These are phyloP conservation scores for Crucihimalaya himalaica DNA, from an alignment of 345 rosid species.

Conservation along the genomic window DNA sequence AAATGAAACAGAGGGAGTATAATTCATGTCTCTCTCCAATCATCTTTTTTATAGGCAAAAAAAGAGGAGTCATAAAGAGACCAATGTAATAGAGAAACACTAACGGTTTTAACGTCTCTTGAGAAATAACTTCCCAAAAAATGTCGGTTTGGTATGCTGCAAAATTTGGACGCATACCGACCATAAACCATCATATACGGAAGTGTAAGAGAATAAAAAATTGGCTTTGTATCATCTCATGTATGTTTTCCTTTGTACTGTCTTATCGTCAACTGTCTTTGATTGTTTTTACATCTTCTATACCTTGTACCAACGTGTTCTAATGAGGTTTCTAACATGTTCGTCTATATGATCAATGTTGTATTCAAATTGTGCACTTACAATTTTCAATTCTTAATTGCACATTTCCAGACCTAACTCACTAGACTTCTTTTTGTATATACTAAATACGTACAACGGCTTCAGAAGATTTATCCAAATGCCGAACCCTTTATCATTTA, in stretches of 20 bases:
- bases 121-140: no score
- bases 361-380: conserved; percentile 12
- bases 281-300: neutral
- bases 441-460: neutral
- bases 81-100: no score
- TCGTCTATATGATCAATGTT: neutral
- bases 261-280: conserved; percentile 12
- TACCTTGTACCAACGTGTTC: conserved; percentile 28
- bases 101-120: no score
- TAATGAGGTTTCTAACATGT: conserved; percentile 4
- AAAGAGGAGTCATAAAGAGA: no score
- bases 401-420: conserved; percentile 7
- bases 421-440: neutral
- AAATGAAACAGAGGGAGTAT: no score
- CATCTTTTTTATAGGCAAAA: no score
- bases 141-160: no score
- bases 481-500: neutral
- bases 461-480: neutral
- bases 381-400: neutral
- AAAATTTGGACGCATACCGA: no score
- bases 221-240: neutral
- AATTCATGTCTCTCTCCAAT: no score
- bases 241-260: neutral
- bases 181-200: no score
- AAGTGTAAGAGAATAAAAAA: neutral